Base-by-base conservation (phyloP, 306 rosid species). In the Clitoria ternatea region DNA sequence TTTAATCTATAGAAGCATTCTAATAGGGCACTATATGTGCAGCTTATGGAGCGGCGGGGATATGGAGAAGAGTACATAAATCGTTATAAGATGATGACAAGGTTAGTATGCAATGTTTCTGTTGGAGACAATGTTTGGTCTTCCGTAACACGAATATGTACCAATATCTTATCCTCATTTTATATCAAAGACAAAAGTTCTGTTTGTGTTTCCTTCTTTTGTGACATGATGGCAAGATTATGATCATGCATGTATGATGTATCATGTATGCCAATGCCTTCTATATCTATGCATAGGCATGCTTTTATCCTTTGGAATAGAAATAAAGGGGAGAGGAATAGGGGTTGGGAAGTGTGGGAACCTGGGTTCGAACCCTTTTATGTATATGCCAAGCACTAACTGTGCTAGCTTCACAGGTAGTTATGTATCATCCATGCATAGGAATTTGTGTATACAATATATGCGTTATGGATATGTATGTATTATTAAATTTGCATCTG, bases 21-120 rank as follows among this genome's bases (percentile, higher is more conserved):
- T 80, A 73, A 69, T 57, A 59, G 69, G 60, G 43, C 37, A 19
- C 22, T 65, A 20, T 70, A 10, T 72, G 69, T 77, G 75, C 94
- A 94, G 97, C 95, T 94, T 70, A 94, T 94, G 96, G 90, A 85
- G 84, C 82, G 94, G 62, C 82, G 95, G 40, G 99, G 99, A 50
- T 94, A 84, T 68, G 96, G 90, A 72, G 86, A 84, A 69, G 99
- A 90, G 81, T 94, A 94, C 78, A 83, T 91, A 37, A 86, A 80
- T 63, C 95, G 95, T 60, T 94, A 94, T 80, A 85, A 79, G 82
- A 94, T 94, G 99, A 94, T 94, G 96, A 94, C 99, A 7, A 81
- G 87, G 97, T 89, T 23, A 75, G 86, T 42, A 20, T 52, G 23
- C 50, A 20, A 26, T 72, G 33, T 15, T 59, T 42, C 9, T 36